Evolutionary conservation across 331 rosid species (phyloP).

Genomic region (Malus hybrid): DNA sequence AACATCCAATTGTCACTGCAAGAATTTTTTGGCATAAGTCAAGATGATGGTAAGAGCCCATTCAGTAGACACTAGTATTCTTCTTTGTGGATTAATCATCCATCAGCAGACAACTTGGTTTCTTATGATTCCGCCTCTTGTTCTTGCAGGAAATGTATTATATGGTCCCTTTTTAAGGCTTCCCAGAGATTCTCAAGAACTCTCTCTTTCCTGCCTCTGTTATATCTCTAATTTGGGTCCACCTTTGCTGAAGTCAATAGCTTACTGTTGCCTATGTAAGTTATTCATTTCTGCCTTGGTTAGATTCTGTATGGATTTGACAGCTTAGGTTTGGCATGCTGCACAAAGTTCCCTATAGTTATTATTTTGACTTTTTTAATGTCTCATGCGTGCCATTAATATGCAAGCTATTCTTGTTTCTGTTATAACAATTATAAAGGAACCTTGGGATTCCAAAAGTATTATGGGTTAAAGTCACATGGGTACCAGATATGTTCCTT

Average conservation of each 20-base stretch:
- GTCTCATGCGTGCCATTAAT: neutral
- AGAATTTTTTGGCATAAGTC: slow-evolving; percentile 37
- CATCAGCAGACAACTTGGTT: slow-evolving; percentile 1
- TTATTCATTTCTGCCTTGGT: slow-evolving; percentile 2
- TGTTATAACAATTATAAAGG: neutral
- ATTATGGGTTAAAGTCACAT: neutral
- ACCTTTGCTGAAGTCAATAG: slow-evolving; percentile 49
- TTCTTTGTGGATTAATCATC: neutral
- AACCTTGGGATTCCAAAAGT: neutral
- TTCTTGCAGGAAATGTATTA: slow-evolving; percentile 44
- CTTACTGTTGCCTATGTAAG: slow-evolving; percentile 78
- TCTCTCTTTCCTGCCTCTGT: slow-evolving; percentile 58
- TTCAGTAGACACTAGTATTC: neutral
- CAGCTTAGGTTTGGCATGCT: neutral
- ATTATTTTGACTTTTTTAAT: neutral
- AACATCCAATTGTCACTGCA: slow-evolving; percentile 45
- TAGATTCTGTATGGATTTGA: slow-evolving; percentile 8
- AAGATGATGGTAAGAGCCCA: slow-evolving; percentile 49
- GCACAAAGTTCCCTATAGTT: neutral
- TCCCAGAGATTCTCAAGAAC: slow-evolving; percentile 71
- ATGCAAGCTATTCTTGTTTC: neutral
- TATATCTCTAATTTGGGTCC: slow-evolving; percentile 62
- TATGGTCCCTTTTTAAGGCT: slow-evolving; percentile 76
- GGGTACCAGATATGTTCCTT: neutral
- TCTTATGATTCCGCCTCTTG: slow-evolving; percentile 11